Percentiles rank a stretch among this genome's conserved stretches.
These are phyloP conservation scores for Agarophyton chilense DNA, from an alignment of 23 red algal species.

Conservation along the genomic window DNA sequence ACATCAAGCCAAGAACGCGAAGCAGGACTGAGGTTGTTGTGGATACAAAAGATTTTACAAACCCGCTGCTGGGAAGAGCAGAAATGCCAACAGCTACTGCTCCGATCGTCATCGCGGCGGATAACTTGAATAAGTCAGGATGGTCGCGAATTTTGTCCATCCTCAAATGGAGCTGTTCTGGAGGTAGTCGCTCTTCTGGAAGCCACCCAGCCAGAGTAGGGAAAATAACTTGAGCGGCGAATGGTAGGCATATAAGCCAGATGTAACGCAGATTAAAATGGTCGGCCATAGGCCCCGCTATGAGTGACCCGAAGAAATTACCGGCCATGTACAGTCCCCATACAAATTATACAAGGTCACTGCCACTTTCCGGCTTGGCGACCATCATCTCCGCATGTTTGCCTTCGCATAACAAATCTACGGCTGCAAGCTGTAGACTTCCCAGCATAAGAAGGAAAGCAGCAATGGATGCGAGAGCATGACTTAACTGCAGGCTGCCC, in stretches of 20 bases:
- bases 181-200: constrained; percentile 61
- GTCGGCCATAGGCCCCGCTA: constrained; percentile 72
- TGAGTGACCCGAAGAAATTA: constrained; percentile 49
- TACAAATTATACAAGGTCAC: constrained; percentile 66
- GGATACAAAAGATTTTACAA: constrained; percentile 35
- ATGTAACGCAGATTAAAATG: constrained; percentile 74
- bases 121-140: constrained; percentile 61
- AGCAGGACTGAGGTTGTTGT: constrained; percentile 12
- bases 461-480: constrained; percentile 41
- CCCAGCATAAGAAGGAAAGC: constrained; percentile 61
- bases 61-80: constrained; percentile 35
- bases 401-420: constrained; percentile 73
- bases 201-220: constrained; percentile 59
- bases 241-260: constrained; percentile 58
- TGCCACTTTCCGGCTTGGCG: constrained; percentile 64
- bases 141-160: constrained; percentile 53
- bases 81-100: constrained; percentile 40
- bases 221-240: constrained; percentile 71
- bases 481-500: constrained; percentile 34
- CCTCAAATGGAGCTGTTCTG: constrained; percentile 41
- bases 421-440: constrained; percentile 63
- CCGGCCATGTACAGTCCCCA: constrained; percentile 76
- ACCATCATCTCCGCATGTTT: constrained; percentile 79
- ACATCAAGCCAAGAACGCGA: constrained; percentile 31
- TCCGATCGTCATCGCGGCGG: constrained; percentile 54